Conservation (phyloP, 768 basidiomycete species). For the Cubamyces sp. region DNA sequence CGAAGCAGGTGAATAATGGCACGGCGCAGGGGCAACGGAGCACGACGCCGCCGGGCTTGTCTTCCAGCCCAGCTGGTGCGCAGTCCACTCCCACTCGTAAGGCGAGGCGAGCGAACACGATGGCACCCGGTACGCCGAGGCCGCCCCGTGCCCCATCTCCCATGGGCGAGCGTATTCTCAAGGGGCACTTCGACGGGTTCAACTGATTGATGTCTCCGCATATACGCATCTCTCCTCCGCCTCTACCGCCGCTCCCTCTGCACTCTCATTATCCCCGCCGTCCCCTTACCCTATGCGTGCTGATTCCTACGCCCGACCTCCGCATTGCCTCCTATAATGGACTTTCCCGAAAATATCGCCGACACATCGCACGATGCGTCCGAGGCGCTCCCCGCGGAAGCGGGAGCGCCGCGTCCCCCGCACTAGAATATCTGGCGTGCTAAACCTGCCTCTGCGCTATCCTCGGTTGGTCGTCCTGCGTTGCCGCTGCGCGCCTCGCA, state of each 20-base stretch:
- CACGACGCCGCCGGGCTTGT: conserved; percentile 28
- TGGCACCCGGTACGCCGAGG: conserved; percentile 52
- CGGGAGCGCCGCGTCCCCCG: neutral
- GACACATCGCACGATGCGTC: neutral
- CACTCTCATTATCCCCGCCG: neutral
- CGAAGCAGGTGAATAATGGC: conserved; percentile 16
- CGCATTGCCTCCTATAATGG: neutral
- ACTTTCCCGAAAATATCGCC: neutral
- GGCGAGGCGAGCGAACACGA: conserved; percentile 63
- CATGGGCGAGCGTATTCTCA: conserved; percentile 90
- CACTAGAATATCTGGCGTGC: conserved; percentile 14
- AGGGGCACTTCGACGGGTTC: conserved; percentile 91
- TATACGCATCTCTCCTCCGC: neutral
- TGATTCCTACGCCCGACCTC: neutral
- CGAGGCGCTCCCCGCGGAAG: neutral
- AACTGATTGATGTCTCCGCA: conserved; percentile 48
- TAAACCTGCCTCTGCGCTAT: neutral
- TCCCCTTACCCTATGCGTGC: neutral
- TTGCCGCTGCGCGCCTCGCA: no score
- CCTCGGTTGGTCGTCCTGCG: neutral
- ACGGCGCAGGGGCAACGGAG: conserved; percentile 15
- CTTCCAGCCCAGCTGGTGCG: conserved; percentile 10
- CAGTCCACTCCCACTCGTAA: conserved; percentile 31
- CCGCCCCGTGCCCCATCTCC: conserved; percentile 69
- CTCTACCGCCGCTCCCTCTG: neutral